These are phyloP conservation scores for Xylaria polymorpha DNA, from an alignment of 2,329 filamentous ascomycete genomes.

Conservation along the genomic window DNA sequence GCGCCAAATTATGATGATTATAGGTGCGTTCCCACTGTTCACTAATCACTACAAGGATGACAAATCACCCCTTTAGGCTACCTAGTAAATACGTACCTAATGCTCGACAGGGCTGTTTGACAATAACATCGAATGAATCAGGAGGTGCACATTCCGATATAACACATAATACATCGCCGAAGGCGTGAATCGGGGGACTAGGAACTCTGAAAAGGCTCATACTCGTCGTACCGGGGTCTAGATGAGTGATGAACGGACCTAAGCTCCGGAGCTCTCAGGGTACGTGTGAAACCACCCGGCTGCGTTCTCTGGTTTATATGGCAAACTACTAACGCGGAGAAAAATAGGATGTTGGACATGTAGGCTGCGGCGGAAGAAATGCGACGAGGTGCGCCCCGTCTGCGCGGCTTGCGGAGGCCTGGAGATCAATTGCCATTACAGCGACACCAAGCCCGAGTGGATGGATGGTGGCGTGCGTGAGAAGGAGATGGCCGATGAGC, in stretches of 20 bases:
- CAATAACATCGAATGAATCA: not conserved
- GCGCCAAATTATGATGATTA: not conserved
- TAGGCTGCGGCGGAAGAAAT: constrained; percentile 58
- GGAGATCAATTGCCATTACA: constrained; percentile 55
- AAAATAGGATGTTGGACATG: constrained; percentile 55
- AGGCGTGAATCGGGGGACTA: not conserved
- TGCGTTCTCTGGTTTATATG: not conserved
- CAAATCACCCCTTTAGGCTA: constrained; percentile 7
- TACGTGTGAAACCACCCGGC: constrained; percentile 10
- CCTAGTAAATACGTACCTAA: not conserved
- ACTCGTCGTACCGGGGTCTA: constrained; percentile 6
- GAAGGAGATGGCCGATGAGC: constrained; percentile 51
- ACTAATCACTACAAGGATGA: constrained; percentile 4
- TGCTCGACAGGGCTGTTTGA: not conserved
- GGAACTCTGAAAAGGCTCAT: not conserved
- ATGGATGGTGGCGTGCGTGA: constrained; percentile 52
- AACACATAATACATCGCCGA: not conserved
- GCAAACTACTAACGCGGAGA: constrained; percentile 10
- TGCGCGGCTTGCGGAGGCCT: constrained; percentile 54
- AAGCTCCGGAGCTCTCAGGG: constrained; percentile 40
- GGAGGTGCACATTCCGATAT: not conserved
- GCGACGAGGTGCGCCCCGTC: constrained; percentile 54
- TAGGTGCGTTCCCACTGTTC: constrained; percentile 4
- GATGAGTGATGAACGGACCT: constrained; percentile 32
- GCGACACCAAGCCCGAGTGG: constrained; percentile 52